phyloP scores from a whole-genome alignment of 1,284 basidiomycete genomes.

The Neotropicomus parvogracilis region DNA sequence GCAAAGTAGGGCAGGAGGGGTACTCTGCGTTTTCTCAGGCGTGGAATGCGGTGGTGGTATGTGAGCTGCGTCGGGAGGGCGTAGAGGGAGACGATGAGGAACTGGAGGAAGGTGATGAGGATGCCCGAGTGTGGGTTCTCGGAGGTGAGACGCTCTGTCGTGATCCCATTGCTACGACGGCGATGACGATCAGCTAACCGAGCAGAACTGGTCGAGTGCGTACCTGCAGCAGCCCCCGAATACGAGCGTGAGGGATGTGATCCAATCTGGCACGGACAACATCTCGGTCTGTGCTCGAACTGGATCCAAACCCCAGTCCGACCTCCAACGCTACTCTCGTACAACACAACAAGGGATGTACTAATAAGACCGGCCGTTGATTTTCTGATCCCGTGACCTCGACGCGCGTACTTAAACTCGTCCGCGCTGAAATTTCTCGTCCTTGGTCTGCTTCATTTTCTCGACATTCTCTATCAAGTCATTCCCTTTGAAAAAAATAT shows the following conservation, averaged over 20 bases:
- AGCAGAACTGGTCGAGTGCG: conserved; percentile 22
- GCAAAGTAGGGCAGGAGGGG: conserved; percentile 74
- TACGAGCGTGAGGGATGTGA: conserved; percentile 59
- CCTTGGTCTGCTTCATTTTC: too few species aligned
- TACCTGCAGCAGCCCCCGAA: conserved; percentile 82
- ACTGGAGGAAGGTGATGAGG: conserved; percentile 84
- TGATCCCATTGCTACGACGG: conserved; percentile 72
- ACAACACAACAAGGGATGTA: too few species aligned
- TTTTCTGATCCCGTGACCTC: conserved; percentile 30
- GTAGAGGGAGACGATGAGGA: conserved; percentile 68
- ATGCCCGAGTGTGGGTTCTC: conserved; percentile 65
- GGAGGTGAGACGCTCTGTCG: conserved; percentile 64
- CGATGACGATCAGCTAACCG: too few species aligned
- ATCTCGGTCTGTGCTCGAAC: conserved; percentile 9
- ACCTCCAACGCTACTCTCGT: too few species aligned
- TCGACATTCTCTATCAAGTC: conserved; percentile 31
- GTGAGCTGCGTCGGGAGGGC: conserved; percentile 59
- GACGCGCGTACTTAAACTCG: too few species aligned
- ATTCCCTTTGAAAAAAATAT: conserved; percentile 29
- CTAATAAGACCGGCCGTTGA: conserved; percentile 13
- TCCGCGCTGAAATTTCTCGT: too few species aligned
- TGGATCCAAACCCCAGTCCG: not conserved
- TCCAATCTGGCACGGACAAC: conserved; percentile 47
- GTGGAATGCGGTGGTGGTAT: conserved; percentile 29
- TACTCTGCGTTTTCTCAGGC: conserved; percentile 60